Conservation (phyloP, 805 yeast species). For the Starmerella bombi region DNA sequence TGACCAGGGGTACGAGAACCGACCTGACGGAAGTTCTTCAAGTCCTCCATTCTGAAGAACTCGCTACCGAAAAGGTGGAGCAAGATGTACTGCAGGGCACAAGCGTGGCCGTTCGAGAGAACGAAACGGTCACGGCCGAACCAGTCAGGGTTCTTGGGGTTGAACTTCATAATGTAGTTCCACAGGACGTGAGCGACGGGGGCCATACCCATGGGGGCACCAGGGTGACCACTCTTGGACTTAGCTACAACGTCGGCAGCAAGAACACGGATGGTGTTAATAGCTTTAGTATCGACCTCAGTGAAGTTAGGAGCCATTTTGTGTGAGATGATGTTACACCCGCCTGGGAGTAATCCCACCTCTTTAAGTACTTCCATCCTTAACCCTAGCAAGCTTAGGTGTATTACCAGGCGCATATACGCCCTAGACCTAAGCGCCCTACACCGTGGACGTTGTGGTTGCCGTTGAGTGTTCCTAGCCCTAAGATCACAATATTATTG, state of each 20-base stretch:
- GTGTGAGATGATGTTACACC: no score
- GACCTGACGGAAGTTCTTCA: slow-evolving; percentile 80
- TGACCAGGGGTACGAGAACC: slow-evolving; percentile 93
- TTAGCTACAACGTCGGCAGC: slow-evolving; percentile 75
- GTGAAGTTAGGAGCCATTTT: slow-evolving; percentile 27
- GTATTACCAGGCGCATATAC: no score
- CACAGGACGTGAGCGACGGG: slow-evolving; percentile 85
- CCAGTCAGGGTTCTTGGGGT: slow-evolving; percentile 88
- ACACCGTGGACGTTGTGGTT: no score
- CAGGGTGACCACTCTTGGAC: slow-evolving; percentile 97
- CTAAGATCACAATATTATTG: no score
- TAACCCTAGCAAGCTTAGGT: no score
- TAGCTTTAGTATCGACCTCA: slow-evolving; percentile 59
- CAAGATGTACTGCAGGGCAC: slow-evolving; percentile 75
- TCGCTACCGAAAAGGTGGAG: slow-evolving; percentile 79
- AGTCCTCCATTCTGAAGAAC: slow-evolving; percentile 58
- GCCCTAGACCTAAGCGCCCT: no score
- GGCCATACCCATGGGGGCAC: slow-evolving; percentile 97
- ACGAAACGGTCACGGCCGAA: slow-evolving; percentile 91
- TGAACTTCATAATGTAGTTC: slow-evolving; percentile 61
- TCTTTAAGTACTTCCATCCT: no score
- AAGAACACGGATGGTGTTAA: slow-evolving; percentile 77
- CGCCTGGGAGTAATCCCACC: no score
- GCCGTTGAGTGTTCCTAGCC: no score
- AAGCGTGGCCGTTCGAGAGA: slow-evolving; percentile 91